Percentiles rank a stretch among this genome's conserved stretches.
Conservation (phyloP, 75 land plant genomes). For the Pinus tabuliformis region DNA sequence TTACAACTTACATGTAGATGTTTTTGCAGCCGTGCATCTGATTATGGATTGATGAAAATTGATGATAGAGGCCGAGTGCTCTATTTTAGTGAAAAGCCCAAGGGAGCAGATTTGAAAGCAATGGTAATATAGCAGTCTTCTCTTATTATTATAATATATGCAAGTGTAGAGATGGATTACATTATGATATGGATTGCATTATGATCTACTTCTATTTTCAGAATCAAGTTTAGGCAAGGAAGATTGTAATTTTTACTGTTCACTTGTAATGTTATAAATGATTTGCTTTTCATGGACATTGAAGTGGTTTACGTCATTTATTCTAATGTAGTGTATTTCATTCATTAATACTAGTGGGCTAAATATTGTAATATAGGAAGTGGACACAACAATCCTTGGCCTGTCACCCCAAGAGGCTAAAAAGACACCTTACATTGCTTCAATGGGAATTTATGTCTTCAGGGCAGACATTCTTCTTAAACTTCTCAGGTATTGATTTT, state of each 20-base stretch:
- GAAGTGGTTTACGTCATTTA: background rate
- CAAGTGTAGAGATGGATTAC: background rate
- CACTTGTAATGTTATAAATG: background rate
- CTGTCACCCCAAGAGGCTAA: constrained; percentile 40
- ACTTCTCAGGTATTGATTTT: constrained; percentile 30
- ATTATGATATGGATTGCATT: background rate
- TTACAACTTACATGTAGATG: constrained; percentile 16
- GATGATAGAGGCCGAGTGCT: constrained; percentile 63
- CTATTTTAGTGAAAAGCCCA: constrained; percentile 84
- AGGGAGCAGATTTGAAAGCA: constrained; percentile 63
- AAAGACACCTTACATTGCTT: constrained; percentile 49
- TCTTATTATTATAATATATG: background rate
- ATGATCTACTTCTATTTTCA: background rate
- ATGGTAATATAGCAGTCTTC: constrained; percentile 45
- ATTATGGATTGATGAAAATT: constrained; percentile 89
- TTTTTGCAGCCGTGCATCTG: constrained; percentile 85
- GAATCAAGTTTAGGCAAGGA: background rate
- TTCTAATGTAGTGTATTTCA: constrained; percentile 6
- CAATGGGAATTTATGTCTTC: constrained; percentile 58
- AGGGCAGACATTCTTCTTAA: constrained; percentile 39
- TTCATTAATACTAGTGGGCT: constrained; percentile 15
- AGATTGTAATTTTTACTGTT: background rate
- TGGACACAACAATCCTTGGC: constrained; percentile 47
- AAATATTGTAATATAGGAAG: constrained; percentile 53
- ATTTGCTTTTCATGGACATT: background rate